Conservation (phyloP, 768 basidiomycete genomes). For the Infundibulicybe gibba region DNA sequence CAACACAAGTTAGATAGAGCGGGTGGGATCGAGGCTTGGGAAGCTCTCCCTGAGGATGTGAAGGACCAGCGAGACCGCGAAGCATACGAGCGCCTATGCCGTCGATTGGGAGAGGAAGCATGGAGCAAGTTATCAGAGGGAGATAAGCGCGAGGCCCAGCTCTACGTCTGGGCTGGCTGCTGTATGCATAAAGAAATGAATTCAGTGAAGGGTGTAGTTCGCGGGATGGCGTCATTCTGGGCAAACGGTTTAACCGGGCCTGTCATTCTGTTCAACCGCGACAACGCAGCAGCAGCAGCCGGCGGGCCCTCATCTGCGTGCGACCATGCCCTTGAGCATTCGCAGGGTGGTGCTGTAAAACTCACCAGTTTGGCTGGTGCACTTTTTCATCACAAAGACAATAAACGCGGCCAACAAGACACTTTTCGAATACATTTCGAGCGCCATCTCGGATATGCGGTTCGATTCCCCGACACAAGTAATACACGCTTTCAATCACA, state of each 20-base stretch:
- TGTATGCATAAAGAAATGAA: too few relatives aligned
- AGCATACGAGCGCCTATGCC: background rate
- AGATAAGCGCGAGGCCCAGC: constrained; percentile 5
- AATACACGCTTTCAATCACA: too few relatives aligned
- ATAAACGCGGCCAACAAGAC: constrained; percentile 31
- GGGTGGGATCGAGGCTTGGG: constrained; percentile 10
- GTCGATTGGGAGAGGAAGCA: constrained; percentile 13
- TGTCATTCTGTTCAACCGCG: constrained; percentile 17
- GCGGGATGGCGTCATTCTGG: constrained; percentile 17
- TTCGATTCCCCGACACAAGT: constrained; percentile 29
- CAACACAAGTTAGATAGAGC: constrained; percentile 1
- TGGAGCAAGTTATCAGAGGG: constrained; percentile 8
- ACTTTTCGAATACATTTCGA: constrained; percentile 17
- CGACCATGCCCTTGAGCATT: constrained; percentile 11
- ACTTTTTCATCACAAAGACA: constrained; percentile 28
- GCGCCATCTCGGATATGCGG: constrained; percentile 8
- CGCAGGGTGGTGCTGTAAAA: constrained; percentile 19
- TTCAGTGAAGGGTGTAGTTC: constrained; percentile 16
- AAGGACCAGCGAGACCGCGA: constrained; percentile 2
- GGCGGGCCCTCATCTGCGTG: constrained; percentile 4
- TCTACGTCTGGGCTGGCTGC: constrained; percentile 24
- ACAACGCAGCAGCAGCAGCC: constrained; percentile 17
- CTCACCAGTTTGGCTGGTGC: constrained; percentile 20
- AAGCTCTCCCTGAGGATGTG: constrained; percentile 2
- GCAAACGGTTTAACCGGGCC: background rate